Evolutionary conservation across 257 asterid species (phyloP).

Genomic region (Lycium ferocissimum): DNA sequence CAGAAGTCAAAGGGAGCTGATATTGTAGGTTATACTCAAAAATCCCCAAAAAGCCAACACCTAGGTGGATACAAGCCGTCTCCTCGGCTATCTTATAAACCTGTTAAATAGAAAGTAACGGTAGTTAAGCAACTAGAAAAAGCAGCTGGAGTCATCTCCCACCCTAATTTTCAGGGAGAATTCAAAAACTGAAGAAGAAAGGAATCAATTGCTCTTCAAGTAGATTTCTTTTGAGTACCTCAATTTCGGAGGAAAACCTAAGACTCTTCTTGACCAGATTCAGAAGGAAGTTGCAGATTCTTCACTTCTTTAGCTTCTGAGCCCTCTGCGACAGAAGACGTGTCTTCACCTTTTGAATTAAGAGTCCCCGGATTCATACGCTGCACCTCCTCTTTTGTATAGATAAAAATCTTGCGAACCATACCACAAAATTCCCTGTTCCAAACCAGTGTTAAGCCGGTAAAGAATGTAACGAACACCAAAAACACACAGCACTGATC

Average conservation of each 20-base stretch:
- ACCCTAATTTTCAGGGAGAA: neutral
- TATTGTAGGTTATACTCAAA: slow-evolving; percentile 43
- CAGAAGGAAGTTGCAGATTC: slow-evolving; percentile 57
- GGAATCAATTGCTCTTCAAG: neutral
- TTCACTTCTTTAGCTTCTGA: slow-evolving; percentile 65
- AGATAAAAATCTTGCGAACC: slow-evolving; percentile 86
- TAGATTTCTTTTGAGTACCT: slow-evolving; percentile 32
- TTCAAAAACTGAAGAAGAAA: neutral
- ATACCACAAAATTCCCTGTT: slow-evolving; percentile 87
- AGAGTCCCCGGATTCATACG: slow-evolving; percentile 82
- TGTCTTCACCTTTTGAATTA: slow-evolving; percentile 72
- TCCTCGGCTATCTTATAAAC: slow-evolving; percentile 13
- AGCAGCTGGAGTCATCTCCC: slow-evolving; percentile 3
- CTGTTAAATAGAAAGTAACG: neutral
- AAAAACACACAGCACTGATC: neutral
- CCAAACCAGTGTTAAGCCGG: neutral
- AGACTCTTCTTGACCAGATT: slow-evolving; percentile 57
- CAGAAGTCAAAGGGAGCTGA: slow-evolving; percentile 40
- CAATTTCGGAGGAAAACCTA: slow-evolving; percentile 39
- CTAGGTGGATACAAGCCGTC: slow-evolving; percentile 25
- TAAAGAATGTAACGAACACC: slow-evolving; percentile 22
- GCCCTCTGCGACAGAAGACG: slow-evolving; percentile 68
- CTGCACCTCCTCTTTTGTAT: slow-evolving; percentile 86
- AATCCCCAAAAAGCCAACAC: slow-evolving; percentile 45
- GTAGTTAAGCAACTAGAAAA: neutral